Percentiles rank a stretch among this genome's conserved stretches.
Evolutionary conservation across 352 stramenopile species (phyloP).

Genomic region (Pythium aristosporum): DNA sequence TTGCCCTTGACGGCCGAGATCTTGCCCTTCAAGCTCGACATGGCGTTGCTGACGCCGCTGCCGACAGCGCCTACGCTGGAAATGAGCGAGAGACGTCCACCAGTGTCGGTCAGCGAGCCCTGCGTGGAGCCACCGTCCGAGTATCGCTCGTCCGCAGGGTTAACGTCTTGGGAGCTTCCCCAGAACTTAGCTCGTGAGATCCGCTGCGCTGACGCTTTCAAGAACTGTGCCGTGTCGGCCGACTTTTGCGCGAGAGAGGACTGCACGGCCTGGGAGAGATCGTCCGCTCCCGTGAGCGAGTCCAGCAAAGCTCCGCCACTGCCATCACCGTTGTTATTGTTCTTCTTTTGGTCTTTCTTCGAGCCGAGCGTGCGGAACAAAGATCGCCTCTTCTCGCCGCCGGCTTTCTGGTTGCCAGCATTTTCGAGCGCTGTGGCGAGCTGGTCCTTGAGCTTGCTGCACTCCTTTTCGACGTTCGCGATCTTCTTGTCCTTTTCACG

Average conservation of each 20-base stretch:
- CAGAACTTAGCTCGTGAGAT: constrained; percentile 65
- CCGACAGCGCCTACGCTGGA: constrained; percentile 57
- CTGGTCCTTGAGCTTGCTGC: constrained; percentile 62
- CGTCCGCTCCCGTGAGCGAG: constrained; percentile 26
- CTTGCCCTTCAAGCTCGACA: constrained; percentile 72
- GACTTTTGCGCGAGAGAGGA: constrained; percentile 69
- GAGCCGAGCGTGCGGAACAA: constrained; percentile 72
- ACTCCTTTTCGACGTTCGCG: constrained; percentile 64
- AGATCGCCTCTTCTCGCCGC: constrained; percentile 48
- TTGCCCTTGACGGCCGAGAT: constrained; percentile 80
- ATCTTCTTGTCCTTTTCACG: constrained; percentile 88
- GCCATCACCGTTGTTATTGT: constrained; percentile 23
- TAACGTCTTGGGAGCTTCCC: constrained; percentile 44
- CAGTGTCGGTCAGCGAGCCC: constrained; percentile 35
- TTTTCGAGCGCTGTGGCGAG: constrained; percentile 23
- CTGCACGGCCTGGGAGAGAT: constrained; percentile 49
- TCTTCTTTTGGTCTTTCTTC: constrained; percentile 57
- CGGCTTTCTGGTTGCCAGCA: constrained; percentile 33
- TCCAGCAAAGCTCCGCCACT: constrained; percentile 36
- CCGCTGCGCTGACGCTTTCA: constrained; percentile 68
- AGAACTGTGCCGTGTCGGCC: constrained; percentile 73
- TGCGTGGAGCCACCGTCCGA: constrained; percentile 42
- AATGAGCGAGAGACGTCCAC: constrained; percentile 58
- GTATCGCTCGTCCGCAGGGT: constrained; percentile 36
- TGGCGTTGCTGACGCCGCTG: constrained; percentile 42